Evolutionary conservation across 192 early-diverging fungal species (phyloP), one percentile per base, ranked within the genome.

Genomic region (Dissophora ornata): DNA sequence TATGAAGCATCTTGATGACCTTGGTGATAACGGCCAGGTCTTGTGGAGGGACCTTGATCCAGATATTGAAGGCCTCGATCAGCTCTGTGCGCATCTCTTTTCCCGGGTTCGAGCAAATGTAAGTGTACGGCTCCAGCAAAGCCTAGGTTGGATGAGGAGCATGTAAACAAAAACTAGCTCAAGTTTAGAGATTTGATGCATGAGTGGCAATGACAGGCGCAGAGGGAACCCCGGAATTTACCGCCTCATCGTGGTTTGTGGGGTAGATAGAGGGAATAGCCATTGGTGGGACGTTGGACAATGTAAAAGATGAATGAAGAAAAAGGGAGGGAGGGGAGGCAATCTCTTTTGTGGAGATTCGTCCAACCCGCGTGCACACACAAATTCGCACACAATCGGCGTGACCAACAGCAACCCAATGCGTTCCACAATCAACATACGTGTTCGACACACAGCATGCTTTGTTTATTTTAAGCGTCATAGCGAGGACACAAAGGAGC

Each of bases 1-100:
- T 96, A 60, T 99, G 98, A 16, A 99, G 89, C 94, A 97, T 98
- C 65, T 94, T 93, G 16, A 97, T 87, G 32, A 96, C 88, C 47
- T 90, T 89, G 16, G 87, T 84, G 30, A 99, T 97, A 29, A 86
- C 61, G 2, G 74, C 58, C 28, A 98, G 79, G 45, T 91, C 87
- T 21, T 82, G 81, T 4, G 74, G 33, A 19, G 93, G 91, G 0
- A 98, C 89, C 15, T 89, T 74, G 15, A 98, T 83, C 96, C 97
- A 99, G 51, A 80, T 34, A 60, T 97, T 89, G 70, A 99, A 99
- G 0, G 97, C 96, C 12, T 92, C 83, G 28, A 99, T 93, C 41
- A 99, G 85, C 51, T 94, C 90, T 11, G 93, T 88, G 48, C 98
- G 89, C 56, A 99, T 90, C 51, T 96, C 94, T 77, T 98, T 99